These are phyloP conservation scores for Amanita inopinata DNA, from an alignment of 768 basidiomycete genomes.

Conservation along the genomic window DNA sequence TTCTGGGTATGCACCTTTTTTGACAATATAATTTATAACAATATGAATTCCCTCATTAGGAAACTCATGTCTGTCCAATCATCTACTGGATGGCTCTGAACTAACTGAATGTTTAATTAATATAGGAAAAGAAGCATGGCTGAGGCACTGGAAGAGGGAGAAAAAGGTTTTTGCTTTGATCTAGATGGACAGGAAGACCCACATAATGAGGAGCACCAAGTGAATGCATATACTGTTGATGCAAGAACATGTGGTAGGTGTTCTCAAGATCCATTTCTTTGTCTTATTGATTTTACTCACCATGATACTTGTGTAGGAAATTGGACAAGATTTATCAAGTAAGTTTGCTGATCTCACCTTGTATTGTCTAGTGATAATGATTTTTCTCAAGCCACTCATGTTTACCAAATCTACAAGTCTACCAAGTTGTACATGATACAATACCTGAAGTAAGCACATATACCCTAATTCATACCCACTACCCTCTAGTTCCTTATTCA, in stretches of 20 bases:
- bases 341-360: constrained; percentile 17
- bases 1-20: constrained; percentile 40
- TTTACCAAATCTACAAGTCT: constrained; percentile 46
- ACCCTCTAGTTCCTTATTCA: neutral
- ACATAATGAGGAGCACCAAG: constrained; percentile 17
- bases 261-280: neutral
- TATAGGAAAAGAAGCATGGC: constrained; percentile 36
- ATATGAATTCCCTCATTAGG: constrained; percentile 17
- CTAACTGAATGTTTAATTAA: no score
- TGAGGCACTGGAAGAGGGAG: constrained; percentile 22
- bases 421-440: constrained; percentile 53
- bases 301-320: constrained; percentile 37
- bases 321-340: constrained; percentile 74
- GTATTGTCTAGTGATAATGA: neutral
- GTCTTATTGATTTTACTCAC: constrained; percentile 3
- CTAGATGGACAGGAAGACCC: constrained; percentile 46
- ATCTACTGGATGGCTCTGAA: no score
- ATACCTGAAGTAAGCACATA: constrained; percentile 36
- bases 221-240: constrained; percentile 44
- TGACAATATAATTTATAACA: neutral
- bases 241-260: constrained; percentile 38
- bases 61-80: constrained; percentile 30
- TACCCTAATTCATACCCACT: neutral
- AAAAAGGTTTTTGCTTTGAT: constrained; percentile 48
- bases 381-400: constrained; percentile 49